Evolutionary conservation across 1,284 basidiomycete genomes (phyloP), one percentile per base, ranked within the genome.

Genomic region (Porodaedalea pini): DNA sequence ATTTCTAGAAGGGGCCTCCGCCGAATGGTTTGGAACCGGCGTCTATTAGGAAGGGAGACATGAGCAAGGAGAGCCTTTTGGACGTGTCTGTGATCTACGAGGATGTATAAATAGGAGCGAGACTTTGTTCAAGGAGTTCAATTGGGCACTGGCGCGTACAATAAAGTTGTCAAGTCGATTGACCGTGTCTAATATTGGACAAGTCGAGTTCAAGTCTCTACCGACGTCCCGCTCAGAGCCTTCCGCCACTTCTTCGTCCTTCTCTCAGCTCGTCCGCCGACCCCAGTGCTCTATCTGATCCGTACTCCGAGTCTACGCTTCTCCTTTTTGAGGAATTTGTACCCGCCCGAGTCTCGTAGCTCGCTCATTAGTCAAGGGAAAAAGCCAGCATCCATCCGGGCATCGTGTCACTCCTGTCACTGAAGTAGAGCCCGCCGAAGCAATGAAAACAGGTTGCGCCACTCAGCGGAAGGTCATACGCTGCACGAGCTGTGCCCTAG

Each of bases 291-390:
- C 68, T 69, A 0, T 61, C 65, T 2, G 85, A 86, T 64, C 84
- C 82, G 0, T 77, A 84, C 15, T 79, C 75, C 0, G 71, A 78
- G 10, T 73, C 79, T 0, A 79, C 83, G 0, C 78, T 90, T 44
- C 80, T 94, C 54, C n/a, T n/a, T n/a, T n/a, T n/a, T n/a, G n/a
- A n/a, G n/a, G n/a, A 94, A 67, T 90, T 90, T 57, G 89, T 95
- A 3, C 92, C 92, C 0, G 72, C 85, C n/a, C 49, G 90, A 94
- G 65, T 94, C 94, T 65, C 81, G 91, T 32, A 81, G 88, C 57
- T 86, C 90, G 58, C 79, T 95, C 0, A 80, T 83, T 7, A 68
- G 74, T 51, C 76, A 75, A n/a, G 70, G 71, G 57, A 69, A 68
- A 56, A 63, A 67, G 10, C 67, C 71, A 23, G n/a, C n/a, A n/a